Evolutionary conservation across 768 basidiomycete species (phyloP), one percentile per base, ranked within the genome.

Genomic region (Crucibulum laeve): DNA sequence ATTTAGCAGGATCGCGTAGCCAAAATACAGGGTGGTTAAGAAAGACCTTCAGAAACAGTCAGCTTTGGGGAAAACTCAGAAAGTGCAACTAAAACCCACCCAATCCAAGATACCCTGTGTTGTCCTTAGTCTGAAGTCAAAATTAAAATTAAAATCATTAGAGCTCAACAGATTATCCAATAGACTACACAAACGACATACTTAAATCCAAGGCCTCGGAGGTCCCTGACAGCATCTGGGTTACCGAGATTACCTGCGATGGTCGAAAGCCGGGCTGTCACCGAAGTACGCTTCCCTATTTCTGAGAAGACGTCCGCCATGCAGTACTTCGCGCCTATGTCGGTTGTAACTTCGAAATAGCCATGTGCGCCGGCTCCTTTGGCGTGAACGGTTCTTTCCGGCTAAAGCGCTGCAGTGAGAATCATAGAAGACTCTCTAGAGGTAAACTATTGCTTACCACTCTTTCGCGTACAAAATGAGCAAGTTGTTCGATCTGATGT

Each of bases 131-230:
- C 66, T 68, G 26, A 15, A 10, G 19, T 22, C 19, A 5, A 40
- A 6, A 17, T 19, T 14, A 42, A 30, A 42, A n/a, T 28, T 11
- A n/a, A 30, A 28, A 14, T 10, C 5, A 42, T 26, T 42, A 14
- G 5, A 13, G n/a, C 25, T 17, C 15, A 25, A 4, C 24, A 5
- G 15, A 42, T 10, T 42, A 18, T 24, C 11, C 22, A 35, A 64
- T 60, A 15, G 30, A 4, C 18, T 13, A 50, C 47, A 19, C 8
- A 30, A 7, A 7, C 28, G 28, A 64, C 69, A 30, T 65, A 69
- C 61, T 77, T 68, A 19, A 68, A 60, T 1, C 74, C 76, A 50
- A 80, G 76, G 1, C 79, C 79, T 45, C 79, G 64, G 4, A 77
- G 69, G 44, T 81, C 77, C 25, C 77, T 59, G 23, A 69, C 63